phyloP scores from a whole-genome alignment of 169 alveolate species.

The Eimeria zaria region DNA sequence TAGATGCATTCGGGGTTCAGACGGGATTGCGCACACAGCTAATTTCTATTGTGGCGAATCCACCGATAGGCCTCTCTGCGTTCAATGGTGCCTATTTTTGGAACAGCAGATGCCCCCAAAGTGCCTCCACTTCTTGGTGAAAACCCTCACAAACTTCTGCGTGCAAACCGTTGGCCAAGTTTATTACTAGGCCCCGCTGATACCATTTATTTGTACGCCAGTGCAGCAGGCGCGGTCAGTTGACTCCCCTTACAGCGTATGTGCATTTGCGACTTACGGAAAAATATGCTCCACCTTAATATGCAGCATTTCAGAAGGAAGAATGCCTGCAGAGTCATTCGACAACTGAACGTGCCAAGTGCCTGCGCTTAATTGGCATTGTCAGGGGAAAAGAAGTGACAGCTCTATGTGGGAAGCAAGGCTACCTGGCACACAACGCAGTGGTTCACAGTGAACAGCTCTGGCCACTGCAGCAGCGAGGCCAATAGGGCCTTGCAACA shows the following conservation, averaged over 20 bases:
- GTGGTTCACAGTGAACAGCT: neutral
- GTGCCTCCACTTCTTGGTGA: neutral
- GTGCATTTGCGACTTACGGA: neutral
- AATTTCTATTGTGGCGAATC: neutral
- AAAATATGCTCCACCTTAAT: neutral
- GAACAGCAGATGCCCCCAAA: neutral
- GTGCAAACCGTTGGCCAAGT: neutral
- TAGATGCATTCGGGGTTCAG: neutral
- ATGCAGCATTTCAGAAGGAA: neutral
- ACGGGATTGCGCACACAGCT: neutral
- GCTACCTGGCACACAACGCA: neutral
- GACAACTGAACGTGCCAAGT: neutral
- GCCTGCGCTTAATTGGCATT: neutral
- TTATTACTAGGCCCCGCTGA: neutral
- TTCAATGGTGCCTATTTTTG: neutral
- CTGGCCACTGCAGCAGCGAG: neutral
- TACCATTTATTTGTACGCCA: neutral
- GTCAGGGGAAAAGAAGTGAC: neutral
- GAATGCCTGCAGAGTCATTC: neutral
- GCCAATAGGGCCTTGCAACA: neutral
- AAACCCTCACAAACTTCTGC: neutral
- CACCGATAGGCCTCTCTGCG: neutral
- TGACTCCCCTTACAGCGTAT: neutral
- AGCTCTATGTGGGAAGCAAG: neutral
- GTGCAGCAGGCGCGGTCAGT: neutral